Percentiles rank a stretch among this genome's conserved stretches.
These are phyloP conservation scores for Rhodomyrtus psidioides DNA, from an alignment of 441 rosid species.

Conservation along the genomic window DNA sequence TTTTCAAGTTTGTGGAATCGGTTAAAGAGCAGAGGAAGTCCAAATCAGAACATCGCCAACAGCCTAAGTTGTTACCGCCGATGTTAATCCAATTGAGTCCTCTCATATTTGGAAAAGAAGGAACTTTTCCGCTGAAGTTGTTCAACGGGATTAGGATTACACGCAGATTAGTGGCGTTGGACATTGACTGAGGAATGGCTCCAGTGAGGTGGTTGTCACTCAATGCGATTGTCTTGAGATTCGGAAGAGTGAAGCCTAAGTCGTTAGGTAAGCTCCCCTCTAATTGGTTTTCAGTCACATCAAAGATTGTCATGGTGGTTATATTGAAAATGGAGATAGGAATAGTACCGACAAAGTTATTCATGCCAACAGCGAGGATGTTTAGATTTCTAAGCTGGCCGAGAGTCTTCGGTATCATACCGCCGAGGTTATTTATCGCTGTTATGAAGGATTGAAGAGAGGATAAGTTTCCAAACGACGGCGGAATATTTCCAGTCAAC, in stretches of 20 bases:
- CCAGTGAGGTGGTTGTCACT: fast-evolving
- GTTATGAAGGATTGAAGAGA: fast-evolving
- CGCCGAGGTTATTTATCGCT: fast-evolving
- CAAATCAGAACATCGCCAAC: background rate
- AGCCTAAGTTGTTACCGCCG: fast-evolving
- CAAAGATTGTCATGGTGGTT: background rate
- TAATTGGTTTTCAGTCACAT: fast-evolving
- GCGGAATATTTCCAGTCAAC: background rate
- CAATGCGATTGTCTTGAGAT: fast-evolving
- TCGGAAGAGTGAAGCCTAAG: background rate
- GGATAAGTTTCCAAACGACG: background rate
- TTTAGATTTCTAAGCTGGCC: background rate
- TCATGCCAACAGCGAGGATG: fast-evolving
- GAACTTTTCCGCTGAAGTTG: background rate
- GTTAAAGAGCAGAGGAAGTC: background rate
- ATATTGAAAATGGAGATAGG: background rate
- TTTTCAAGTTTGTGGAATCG: background rate
- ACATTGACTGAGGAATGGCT: background rate
- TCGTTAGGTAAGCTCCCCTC: background rate
- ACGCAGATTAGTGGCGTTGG: background rate
- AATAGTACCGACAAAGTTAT: background rate
- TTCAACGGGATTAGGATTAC: fast-evolving
- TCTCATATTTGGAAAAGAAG: background rate
- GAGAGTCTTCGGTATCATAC: background rate
- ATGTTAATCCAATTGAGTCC: fast-evolving